A percentile compares a stretch with the other conserved stretches of the same genome.
phyloP scores from a whole-genome alignment of 2,329 filamentous ascomycete genomes.

The Ophiostoma perfectum region DNA sequence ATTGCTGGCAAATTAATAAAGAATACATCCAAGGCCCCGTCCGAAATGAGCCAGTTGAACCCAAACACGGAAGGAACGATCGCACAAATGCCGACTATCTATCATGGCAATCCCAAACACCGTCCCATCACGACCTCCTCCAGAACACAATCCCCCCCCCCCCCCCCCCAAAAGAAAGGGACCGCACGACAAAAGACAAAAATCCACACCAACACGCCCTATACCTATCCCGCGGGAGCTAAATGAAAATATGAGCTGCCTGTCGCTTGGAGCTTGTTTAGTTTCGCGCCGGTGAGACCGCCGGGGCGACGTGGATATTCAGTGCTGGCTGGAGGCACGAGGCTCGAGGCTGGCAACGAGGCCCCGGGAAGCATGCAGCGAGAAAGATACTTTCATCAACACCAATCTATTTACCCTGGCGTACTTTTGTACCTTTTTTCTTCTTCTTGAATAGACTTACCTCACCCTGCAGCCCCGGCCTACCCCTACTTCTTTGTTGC shows the following conservation, averaged over 20 bases:
- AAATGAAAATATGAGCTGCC: not conserved
- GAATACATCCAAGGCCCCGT: not conserved
- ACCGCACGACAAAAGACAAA: not conserved
- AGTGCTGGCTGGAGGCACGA: not conserved
- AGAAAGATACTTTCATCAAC: not conserved
- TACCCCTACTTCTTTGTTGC: not conserved
- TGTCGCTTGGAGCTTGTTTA: not conserved
- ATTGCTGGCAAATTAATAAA: not conserved
- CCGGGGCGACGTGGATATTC: not conserved
- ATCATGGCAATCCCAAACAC: no score
- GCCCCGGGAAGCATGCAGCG: not conserved
- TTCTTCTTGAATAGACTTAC: not conserved
- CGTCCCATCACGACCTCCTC: no score
- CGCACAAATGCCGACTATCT: conserved; percentile 3
- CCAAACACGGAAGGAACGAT: not conserved
- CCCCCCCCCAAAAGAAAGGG: no score
- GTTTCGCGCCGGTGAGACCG: not conserved
- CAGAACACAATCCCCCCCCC: not conserved
- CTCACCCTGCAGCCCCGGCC: not conserved
- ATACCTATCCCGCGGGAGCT: not conserved
- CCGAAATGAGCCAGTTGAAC: not conserved
- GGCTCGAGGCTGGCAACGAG: not conserved
- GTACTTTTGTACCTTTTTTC: not conserved
- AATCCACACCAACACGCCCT: no score
- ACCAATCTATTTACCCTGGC: not conserved